phyloP scores from a whole-genome alignment of 2,329 filamentous ascomycete species.

The Graphium sp. region DNA sequence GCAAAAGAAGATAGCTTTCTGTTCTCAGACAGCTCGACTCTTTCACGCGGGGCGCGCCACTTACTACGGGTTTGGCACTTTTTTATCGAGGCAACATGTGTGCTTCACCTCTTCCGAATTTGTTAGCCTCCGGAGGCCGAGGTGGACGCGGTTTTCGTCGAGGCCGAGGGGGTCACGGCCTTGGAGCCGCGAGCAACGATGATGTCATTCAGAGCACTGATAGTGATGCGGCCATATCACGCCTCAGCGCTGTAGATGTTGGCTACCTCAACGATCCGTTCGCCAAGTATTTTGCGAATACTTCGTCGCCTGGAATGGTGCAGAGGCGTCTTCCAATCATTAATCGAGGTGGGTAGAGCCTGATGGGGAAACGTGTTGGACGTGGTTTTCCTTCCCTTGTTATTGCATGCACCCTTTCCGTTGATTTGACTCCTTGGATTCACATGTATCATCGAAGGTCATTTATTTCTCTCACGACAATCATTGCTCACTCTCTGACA shows the following conservation, averaged over 20 bases:
- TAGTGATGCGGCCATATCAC: conserved; percentile 74
- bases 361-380: not conserved
- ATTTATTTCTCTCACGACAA: not conserved
- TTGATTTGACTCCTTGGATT: too few relatives aligned
- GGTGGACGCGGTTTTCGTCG: conserved; percentile 22
- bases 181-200: conserved; percentile 36
- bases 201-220: conserved; percentile 75
- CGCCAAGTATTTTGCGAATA: conserved; percentile 50
- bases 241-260: conserved; percentile 71
- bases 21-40: not conserved
- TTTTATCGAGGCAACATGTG: too few relatives aligned
- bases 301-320: conserved; percentile 24
- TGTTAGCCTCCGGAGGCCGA: conserved; percentile 37
- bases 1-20: too few relatives aligned
- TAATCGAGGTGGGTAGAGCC: conserved; percentile 54
- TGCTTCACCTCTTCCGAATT: conserved; percentile 61
- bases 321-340: conserved; percentile 69
- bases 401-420: too few relatives aligned
- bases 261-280: conserved; percentile 77
- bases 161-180: conserved; percentile 16
- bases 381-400: too few relatives aligned
- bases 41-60: too few relatives aligned
- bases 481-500: conserved; percentile 20
- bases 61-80: too few relatives aligned
- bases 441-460: not conserved